Base-by-base conservation (phyloP, 768 basidiomycete species). In the Cyathus striatus region DNA sequence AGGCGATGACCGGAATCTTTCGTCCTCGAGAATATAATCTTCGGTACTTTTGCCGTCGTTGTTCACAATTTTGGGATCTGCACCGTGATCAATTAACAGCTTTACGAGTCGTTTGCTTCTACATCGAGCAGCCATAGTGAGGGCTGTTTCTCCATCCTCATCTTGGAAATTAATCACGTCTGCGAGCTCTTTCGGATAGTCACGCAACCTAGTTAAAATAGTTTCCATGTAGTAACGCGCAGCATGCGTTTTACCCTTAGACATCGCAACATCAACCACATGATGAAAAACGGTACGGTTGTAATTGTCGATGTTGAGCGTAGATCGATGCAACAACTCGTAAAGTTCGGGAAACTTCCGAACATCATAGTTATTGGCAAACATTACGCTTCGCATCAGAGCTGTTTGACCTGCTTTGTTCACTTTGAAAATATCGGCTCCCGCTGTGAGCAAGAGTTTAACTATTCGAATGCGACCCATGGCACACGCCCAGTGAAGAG, bases 101-200 rank as follows among this genome's bases (percentile, higher is more conserved):
- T 94, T 96, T 52, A 98, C 93, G 4, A 99, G 76, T 12, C 94
- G 86, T 63, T 96, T 94, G 63, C 90, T 93, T 43, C 96, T 72
- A 58, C 94, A 97, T 33, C 96, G 78, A 12, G 96, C 95, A 16
- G 96, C 94, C 73, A 99, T 81, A 3, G 96, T 98, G 47, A 99
- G 65, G 9, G 96, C 92, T 5, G 96, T 98, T 66, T 99, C 96
- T 25, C 95, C 95, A 50, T 99, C 96, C 59, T 97, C 93, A 59
- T 98, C 95, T 60, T 96, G 96, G 61, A 97, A 98, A 58, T 99
- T 99, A 64, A 99, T 92, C 37, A 99, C 91, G 56, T 99, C 96
- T 23, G 92, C 90, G 23, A 99, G 69, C 62, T 99, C 96, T 55
- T 88, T 88, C 1, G 96, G 94, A 66, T 90, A 99, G 56, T 94